phyloP scores from a whole-genome alignment of 352 stramenopile genomes.

The Phytophthora pistaciae region DNA sequence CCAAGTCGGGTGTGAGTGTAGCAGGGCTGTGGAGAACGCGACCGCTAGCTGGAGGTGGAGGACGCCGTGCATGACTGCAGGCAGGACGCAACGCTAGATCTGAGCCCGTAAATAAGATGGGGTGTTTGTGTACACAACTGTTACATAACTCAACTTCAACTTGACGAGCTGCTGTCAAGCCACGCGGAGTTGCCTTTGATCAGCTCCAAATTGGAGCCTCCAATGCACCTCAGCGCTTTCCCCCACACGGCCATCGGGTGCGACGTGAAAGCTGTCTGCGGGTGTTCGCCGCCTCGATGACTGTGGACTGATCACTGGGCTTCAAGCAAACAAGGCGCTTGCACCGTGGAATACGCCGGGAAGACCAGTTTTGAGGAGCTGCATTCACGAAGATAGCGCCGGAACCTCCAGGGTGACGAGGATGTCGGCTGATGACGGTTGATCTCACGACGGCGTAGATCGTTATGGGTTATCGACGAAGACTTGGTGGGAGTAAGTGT shows the following conservation, averaged over 20 bases:
- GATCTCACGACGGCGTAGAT: not conserved
- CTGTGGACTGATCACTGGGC: not conserved
- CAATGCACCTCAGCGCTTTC: slow-evolving; percentile 14
- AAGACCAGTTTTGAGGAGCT: not conserved
- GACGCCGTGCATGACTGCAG: slow-evolving; percentile 5
- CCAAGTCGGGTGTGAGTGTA: slow-evolving; percentile 2
- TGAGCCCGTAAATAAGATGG: slow-evolving; percentile 9
- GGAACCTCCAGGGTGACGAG: slow-evolving; percentile 2
- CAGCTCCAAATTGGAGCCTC: too few species aligned
- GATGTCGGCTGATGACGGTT: not conserved
- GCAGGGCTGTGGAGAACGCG: slow-evolving; percentile 17
- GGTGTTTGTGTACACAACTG: slow-evolving; percentile 5
- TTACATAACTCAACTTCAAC: slow-evolving; percentile 28
- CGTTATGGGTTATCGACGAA: too few species aligned
- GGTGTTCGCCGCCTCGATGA: not conserved
- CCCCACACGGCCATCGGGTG: slow-evolving; percentile 17
- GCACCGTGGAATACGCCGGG: slow-evolving; percentile 11
- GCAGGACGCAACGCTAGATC: not conserved
- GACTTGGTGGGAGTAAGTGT: too few species aligned
- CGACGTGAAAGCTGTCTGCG: slow-evolving; percentile 10
- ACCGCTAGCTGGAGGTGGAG: slow-evolving; percentile 12
- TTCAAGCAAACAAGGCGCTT: slow-evolving; percentile 5
- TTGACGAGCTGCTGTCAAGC: too few species aligned
- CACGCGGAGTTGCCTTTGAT: too few species aligned
- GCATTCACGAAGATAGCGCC: slow-evolving; percentile 4